A percentile compares a stretch with the other conserved stretches of the same genome.
These are phyloP conservation scores for Trypanosoma congolense DNA, from an alignment of 208 protist species.

Conservation along the genomic window DNA sequence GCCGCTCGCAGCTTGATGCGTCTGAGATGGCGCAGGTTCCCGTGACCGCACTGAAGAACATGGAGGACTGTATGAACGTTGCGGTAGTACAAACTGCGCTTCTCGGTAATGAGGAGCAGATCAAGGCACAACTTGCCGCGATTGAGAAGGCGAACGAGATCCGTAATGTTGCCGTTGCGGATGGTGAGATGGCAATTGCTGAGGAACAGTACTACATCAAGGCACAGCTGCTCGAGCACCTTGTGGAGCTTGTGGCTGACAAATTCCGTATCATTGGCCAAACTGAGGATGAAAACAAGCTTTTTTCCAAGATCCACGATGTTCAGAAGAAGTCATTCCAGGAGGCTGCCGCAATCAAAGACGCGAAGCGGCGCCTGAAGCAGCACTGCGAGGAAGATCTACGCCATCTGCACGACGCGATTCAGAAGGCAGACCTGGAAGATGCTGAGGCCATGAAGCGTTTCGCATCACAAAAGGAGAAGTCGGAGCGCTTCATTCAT, in stretches of 20 bases:
- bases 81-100: slow-evolving; percentile 42
- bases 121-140: slow-evolving; percentile 35
- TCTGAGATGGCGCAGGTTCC: slow-evolving; percentile 46
- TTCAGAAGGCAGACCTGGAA: slow-evolving; percentile 77
- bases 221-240: slow-evolving; percentile 51
- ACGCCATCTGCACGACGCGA: slow-evolving; percentile 71
- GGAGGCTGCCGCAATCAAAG: slow-evolving; percentile 73
- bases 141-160: slow-evolving; percentile 50
- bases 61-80: slow-evolving; percentile 51
- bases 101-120: slow-evolving; percentile 53
- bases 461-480: slow-evolving; percentile 68
- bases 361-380: slow-evolving; percentile 72
- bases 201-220: slow-evolving; percentile 67
- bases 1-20: slow-evolving; percentile 48
- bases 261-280: slow-evolving; percentile 56
- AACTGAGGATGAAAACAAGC: slow-evolving; percentile 55
- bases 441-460: slow-evolving; percentile 74
- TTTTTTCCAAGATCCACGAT: slow-evolving; percentile 35
- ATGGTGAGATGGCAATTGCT: slow-evolving; percentile 52
- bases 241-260: slow-evolving; percentile 44
- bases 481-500: slow-evolving; percentile 53
- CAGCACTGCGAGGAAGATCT: slow-evolving; percentile 70
- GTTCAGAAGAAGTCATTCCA: slow-evolving; percentile 77
- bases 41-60: slow-evolving; percentile 38
- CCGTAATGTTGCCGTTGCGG: slow-evolving; percentile 34